These are phyloP conservation scores for Ceratobasidium sp. DNA, from an alignment of 1,284 basidiomycete genomes.

Conservation along the genomic window DNA sequence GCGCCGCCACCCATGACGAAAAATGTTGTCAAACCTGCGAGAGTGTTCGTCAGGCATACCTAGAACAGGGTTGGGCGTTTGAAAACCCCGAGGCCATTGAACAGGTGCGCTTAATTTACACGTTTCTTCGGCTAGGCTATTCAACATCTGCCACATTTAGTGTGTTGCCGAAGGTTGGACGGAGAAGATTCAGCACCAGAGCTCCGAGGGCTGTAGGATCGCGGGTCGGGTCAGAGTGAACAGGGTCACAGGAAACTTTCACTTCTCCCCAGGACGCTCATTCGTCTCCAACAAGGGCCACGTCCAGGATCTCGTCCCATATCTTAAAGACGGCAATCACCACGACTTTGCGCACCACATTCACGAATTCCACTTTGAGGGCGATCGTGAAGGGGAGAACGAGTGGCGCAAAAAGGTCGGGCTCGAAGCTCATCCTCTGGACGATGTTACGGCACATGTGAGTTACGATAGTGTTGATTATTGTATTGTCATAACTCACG, in stretches of 20 bases:
- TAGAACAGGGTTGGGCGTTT: conserved; percentile 95
- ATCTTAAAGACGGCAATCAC: conserved; percentile 83
- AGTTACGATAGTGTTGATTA: conserved; percentile 46
- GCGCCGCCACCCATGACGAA: conserved; percentile 77
- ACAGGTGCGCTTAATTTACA: conserved; percentile 62
- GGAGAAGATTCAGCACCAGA: conserved; percentile 90
- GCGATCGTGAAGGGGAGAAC: conserved; percentile 76
- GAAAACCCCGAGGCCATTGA: conserved; percentile 88
- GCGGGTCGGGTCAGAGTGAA: conserved; percentile 92
- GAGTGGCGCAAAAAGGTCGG: conserved; percentile 66
- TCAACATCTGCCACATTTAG: conserved; percentile 54
- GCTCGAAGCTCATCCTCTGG: conserved; percentile 79
- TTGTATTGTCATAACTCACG: too few relatives aligned
- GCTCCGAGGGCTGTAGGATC: conserved; percentile 93
- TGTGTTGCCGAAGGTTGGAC: conserved; percentile 95
- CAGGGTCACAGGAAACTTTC: conserved; percentile 93
- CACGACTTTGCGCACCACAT: conserved; percentile 95
- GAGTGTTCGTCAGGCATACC: conserved; percentile 89
- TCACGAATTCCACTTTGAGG: conserved; percentile 81
- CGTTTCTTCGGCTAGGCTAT: neutral
- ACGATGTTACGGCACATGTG: conserved; percentile 71
- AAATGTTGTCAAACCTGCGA: conserved; percentile 98
- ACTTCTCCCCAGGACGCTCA: conserved; percentile 87
- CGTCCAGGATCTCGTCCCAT: conserved; percentile 94
- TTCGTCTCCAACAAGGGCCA: conserved; percentile 88